Evolutionary conservation across 352 stramenopile genomes (phyloP), one percentile per base, ranked within the genome.

Genomic region (Blastocystis sp.): DNA sequence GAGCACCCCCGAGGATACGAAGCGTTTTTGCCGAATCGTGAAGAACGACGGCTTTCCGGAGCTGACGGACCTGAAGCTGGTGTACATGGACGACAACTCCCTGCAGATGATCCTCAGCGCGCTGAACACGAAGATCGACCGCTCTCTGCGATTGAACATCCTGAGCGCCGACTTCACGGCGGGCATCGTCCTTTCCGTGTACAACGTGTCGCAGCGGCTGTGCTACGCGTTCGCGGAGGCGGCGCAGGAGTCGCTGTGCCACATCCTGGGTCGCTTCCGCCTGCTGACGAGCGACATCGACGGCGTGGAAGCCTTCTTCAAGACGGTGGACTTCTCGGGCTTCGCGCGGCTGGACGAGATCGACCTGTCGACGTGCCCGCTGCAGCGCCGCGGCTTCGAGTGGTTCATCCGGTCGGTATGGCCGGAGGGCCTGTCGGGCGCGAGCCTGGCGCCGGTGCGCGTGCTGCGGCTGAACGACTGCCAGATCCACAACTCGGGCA

Each of bases 31-130:
- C 53, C 64, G 43, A 23, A 79, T 88, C 4, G 66, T 88, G 17
- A 76, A 79, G 64, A 88, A 79, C 53, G 78, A 88, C 43, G 78
- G 78, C 40, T 88, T 79, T 48, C 78, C 78, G 7, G 64, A 79
- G 45, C 65, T 88, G 34, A 79, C 59, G 14, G 64, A 76, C 28
- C 14, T 88, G 17, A 88, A 88, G 19, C 62, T 88, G 17, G 78
- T 88, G 34, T 88, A 88, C 23, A 65, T 88, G 5, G 64, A 41
- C 21, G 78, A 88, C n/a, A 56, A 79, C 23, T 34, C 62, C 10
- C 45, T 88, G 21, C 45, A 76, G 21, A 79, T 28, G 2, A 88
- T 88, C 45, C 60, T 88, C n/a, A 64, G 38, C 52, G 64, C 78
- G 34, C 52, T 88, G 23, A 74, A 76, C 14, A 74, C 45, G 21